Percentiles rank a stretch among this genome's conserved stretches.
Conservation (phyloP, 805 yeast species). For the Kuraishia molischiana region DNA sequence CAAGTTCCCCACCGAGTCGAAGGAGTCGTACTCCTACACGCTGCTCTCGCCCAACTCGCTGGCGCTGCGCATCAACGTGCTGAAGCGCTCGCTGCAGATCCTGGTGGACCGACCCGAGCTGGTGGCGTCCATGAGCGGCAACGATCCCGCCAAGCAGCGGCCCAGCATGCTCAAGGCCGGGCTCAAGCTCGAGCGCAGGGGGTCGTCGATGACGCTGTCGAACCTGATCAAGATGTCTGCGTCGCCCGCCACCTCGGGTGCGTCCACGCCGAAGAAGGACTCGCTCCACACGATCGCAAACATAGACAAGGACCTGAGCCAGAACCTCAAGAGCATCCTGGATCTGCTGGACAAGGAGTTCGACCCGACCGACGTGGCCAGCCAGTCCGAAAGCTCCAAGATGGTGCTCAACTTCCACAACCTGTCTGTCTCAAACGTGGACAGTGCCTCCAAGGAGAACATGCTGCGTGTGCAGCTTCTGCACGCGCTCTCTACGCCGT, state of each 20-base stretch:
- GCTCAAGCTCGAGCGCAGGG: constrained; percentile 27
- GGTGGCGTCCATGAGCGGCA: constrained; percentile 14
- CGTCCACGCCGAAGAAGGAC: neutral
- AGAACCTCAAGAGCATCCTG: constrained; percentile 40
- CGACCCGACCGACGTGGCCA: constrained; percentile 12
- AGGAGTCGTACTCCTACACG: constrained; percentile 81
- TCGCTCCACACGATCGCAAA: constrained; percentile 6
- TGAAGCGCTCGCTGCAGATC: constrained; percentile 69
- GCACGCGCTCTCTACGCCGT: constrained; percentile 62
- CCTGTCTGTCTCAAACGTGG: constrained; percentile 36
- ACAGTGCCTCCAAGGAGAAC: constrained; percentile 25
- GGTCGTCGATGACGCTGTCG: constrained; percentile 37
- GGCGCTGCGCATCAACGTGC: constrained; percentile 63
- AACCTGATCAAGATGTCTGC: neutral
- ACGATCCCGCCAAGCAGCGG: constrained; percentile 5
- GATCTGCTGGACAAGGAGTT: constrained; percentile 31
- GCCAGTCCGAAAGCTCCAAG: constrained; percentile 18
- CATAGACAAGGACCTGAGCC: constrained; percentile 16
- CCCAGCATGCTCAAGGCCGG: constrained; percentile 13
- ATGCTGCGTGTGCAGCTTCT: constrained; percentile 35
- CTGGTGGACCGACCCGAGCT: constrained; percentile 53
- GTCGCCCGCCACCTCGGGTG: neutral
- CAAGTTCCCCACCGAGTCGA: constrained; percentile 66
- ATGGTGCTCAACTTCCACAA: constrained; percentile 49
- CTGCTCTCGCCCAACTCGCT: constrained; percentile 73